Base-by-base conservation (phyloP, 2,329 filamentous ascomycete species). In the Aspergillus sp. region DNA sequence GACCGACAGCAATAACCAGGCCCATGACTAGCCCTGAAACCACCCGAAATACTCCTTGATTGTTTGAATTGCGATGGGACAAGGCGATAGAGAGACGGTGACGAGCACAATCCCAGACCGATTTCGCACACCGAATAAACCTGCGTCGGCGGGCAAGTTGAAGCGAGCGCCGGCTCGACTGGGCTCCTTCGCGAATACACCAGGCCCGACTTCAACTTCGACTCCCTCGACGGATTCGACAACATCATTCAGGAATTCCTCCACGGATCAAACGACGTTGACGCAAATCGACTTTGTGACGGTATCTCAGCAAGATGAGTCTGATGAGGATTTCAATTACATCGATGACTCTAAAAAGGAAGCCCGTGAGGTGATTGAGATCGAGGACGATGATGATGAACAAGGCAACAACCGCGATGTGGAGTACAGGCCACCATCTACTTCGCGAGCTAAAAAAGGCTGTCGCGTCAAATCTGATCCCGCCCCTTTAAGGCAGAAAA, bases 271-370 rank as follows among this genome's bases (percentile, higher is more conserved):
- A 47, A 69, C 73, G 2, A 78, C 75, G 0, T 68, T 78, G 15
- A 78, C 75, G 1, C 75, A 78, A 56, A 74, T 78, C 49, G 74
- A 73, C 39, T 77, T 72, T 51, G 73, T 75, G 46, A 68, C 68
- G 2, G 64, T 54, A 40, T 61, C 50, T 52, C 60, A 58, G 59
- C 61, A 41, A 44, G 24, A 39, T 12, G 52, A 43, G 50, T 56
- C 56, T 48, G 35, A 70, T 43, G 67, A 69, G 6, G 59, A 69
- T 31, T 65, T 73, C n/a, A 64, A 72, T 40, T 74, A 74, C 57
- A 66, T 74, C 19, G 54, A 61, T 9, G 39, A 23, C n/a, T 46
- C 40, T 5, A 40, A 33, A n/a, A 21, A 19, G 33, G 57, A 64
- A 14, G 24, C 43, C 23, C 52, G n/a, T 3, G 60, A 71, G 45